These are phyloP conservation scores for Scedosporium boydii DNA, from an alignment of 2,329 filamentous ascomycete genomes.

Conservation along the genomic window DNA sequence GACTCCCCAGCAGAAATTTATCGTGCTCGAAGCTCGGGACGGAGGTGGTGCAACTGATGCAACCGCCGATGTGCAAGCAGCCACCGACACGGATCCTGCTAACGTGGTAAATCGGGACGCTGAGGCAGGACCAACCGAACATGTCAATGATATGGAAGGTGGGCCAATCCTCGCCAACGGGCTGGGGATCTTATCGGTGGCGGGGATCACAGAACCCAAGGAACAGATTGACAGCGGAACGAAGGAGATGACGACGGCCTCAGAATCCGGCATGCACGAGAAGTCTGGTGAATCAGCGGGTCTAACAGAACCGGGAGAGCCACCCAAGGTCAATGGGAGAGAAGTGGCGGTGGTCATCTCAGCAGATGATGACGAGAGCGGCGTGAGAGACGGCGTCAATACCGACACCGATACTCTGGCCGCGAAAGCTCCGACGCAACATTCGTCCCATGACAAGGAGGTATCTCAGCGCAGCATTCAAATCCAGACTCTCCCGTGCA, in stretches of 20 bases:
- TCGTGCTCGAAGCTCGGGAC: not conserved
- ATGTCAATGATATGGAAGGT: not conserved
- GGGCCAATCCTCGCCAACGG: not conserved
- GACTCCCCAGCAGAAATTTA: not conserved
- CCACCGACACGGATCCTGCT: not conserved
- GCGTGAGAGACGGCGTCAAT: not conserved
- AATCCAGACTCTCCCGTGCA: not conserved
- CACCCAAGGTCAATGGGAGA: not conserved
- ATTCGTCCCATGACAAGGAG: not conserved
- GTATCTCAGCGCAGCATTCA: not conserved
- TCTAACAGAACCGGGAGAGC: constrained; percentile 2
- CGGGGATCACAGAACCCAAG: constrained; percentile 4
- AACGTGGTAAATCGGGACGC: not conserved
- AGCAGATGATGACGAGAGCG: not conserved
- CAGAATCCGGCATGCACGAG: not conserved
- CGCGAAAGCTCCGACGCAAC: not conserved
- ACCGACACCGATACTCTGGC: not conserved
- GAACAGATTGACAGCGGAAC: not conserved
- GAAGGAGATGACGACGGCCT: not conserved
- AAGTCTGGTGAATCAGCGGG: not conserved
- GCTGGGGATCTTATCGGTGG: not conserved
- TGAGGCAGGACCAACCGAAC: not conserved
- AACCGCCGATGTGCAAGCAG: not conserved
- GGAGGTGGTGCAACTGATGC: not conserved
- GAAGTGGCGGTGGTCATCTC: not conserved